phyloP scores from a whole-genome alignment of 257 asterid genomes.

The Fraxinus anomala region DNA sequence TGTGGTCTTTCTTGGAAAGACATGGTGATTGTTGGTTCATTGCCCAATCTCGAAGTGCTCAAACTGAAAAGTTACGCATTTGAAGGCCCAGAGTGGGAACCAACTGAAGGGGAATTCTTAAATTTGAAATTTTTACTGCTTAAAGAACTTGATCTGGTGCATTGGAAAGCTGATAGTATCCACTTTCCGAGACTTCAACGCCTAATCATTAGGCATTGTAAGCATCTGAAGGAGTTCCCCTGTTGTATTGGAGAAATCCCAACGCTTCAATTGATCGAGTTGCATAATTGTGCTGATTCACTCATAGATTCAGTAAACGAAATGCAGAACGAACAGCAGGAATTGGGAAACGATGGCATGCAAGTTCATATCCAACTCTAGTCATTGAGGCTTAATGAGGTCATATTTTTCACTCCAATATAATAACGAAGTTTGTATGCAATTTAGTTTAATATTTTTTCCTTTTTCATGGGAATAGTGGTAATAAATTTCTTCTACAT shows the following conservation, averaged over 20 bases:
- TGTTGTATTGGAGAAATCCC: background rate
- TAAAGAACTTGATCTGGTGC: background rate
- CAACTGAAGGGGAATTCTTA: background rate
- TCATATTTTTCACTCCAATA: too few species aligned
- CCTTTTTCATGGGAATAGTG: too few species aligned
- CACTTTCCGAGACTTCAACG: conserved; percentile 3
- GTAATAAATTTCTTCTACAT: too few species aligned
- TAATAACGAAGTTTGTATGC: too few species aligned
- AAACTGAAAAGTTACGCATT: background rate
- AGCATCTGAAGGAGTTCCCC: background rate
- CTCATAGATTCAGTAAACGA: background rate
- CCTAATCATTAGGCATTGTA: background rate
- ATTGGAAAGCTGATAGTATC: background rate
- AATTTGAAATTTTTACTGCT: background rate
- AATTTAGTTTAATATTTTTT: too few species aligned
- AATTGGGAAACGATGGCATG: background rate
- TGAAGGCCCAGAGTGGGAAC: background rate
- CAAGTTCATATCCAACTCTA: background rate
- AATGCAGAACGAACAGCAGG: background rate
- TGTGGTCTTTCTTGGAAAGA: background rate
- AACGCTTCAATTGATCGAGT: background rate
- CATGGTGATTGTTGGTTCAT: background rate
- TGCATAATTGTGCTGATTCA: background rate
- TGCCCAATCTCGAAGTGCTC: conserved; percentile 1
- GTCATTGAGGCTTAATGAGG: too few species aligned